Evolutionary conservation across 2,329 filamentous ascomycete species (phyloP).

Genomic region (Venturia effusa): DNA sequence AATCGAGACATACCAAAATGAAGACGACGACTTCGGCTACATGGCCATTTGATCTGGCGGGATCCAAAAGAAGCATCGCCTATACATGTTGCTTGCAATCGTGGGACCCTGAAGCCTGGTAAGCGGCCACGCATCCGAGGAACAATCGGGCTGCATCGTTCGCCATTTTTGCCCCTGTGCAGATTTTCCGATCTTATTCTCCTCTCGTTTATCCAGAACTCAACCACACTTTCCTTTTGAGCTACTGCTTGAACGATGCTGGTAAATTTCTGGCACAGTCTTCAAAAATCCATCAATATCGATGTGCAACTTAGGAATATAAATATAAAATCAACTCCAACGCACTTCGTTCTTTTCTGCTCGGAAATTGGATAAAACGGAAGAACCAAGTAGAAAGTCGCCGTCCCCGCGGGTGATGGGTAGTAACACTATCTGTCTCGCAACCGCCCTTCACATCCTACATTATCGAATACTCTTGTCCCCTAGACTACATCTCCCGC

Average conservation of each 20-base stretch:
- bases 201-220: neutral
- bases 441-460: neutral
- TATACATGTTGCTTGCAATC: too few species aligned
- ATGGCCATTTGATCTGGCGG: neutral
- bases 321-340: neutral
- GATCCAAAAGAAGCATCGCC: neutral
- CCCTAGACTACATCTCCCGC: neutral
- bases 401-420: neutral
- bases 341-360: neutral
- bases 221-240: neutral
- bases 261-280: neutral
- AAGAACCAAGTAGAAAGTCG: neutral
- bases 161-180: neutral
- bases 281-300: neutral
- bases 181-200: neutral
- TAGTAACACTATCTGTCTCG: neutral
- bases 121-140: neutral
- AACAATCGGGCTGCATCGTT: neutral
- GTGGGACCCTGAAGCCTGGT: neutral
- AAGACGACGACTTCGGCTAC: too few species aligned
- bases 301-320: neutral
- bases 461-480: neutral
- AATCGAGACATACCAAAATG: too few species aligned
- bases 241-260: neutral
- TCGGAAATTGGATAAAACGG: neutral